Evolutionary conservation across 371 early-diverging fungal genomes (phyloP).

Genomic region (Rhizopus microsporus): DNA sequence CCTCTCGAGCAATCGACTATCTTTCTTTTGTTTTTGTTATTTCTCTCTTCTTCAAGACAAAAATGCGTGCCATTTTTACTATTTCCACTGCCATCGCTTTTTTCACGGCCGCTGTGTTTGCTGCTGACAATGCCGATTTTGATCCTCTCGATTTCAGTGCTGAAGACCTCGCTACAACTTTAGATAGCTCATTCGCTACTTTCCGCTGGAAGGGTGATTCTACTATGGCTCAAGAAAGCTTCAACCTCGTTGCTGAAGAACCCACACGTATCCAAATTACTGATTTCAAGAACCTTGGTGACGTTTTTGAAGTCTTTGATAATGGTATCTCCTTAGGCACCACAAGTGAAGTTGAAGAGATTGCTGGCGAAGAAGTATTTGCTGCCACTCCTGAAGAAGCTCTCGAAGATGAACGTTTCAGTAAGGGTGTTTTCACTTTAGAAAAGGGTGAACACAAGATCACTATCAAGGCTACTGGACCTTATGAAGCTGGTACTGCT

Average conservation of each 20-base stretch:
- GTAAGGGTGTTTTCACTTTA: slow-evolving; percentile 43
- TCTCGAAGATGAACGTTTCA: slow-evolving; percentile 38
- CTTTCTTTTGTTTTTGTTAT: not conserved
- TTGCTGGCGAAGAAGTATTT: slow-evolving; percentile 32
- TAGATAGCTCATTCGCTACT: slow-evolving; percentile 27
- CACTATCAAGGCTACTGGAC: slow-evolving; percentile 43
- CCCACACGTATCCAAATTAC: slow-evolving; percentile 40
- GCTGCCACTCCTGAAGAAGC: slow-evolving; percentile 51
- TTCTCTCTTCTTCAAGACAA: not conserved
- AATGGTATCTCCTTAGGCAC: slow-evolving; percentile 40
- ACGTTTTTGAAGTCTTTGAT: slow-evolving; percentile 46
- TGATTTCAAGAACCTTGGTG: slow-evolving; percentile 52
- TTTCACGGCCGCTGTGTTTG: slow-evolving; percentile 23
- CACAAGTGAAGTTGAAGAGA: slow-evolving; percentile 31
- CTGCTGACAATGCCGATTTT: slow-evolving; percentile 25
- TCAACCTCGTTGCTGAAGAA: slow-evolving; percentile 31
- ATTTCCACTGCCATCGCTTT: slow-evolving; percentile 25
- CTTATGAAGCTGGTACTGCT: slow-evolving; percentile 50
- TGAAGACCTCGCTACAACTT: slow-evolving; percentile 8
- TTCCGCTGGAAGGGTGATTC: slow-evolving; percentile 48
- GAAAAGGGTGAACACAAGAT: slow-evolving; percentile 45
- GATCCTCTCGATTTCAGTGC: slow-evolving; percentile 23
- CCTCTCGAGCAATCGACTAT: not conserved
- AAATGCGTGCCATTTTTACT: slow-evolving; percentile 23
- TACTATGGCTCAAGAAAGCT: slow-evolving; percentile 36